Conservation (phyloP, 2,329 filamentous ascomycete genomes). For the Aureobasidium leucospermi region DNA sequence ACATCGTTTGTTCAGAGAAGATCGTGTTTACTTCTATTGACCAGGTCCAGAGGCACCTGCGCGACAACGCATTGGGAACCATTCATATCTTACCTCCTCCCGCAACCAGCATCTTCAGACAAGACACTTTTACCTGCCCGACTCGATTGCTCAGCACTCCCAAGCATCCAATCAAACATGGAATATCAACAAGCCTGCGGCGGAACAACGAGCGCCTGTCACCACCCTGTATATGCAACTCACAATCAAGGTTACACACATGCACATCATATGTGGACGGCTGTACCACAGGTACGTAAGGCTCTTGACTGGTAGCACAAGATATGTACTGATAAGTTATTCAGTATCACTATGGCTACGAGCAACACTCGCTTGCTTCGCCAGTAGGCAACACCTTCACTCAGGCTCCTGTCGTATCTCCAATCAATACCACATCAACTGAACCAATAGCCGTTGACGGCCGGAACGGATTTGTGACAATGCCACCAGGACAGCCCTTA, state of each 20-base stretch:
- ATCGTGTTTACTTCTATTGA: neutral
- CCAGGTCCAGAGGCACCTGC: neutral
- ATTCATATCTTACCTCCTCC: neutral
- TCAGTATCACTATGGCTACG: conserved; percentile 5
- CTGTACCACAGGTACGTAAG: neutral
- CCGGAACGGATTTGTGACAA: neutral
- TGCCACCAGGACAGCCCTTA: neutral
- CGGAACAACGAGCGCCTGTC: neutral
- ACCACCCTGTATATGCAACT: neutral
- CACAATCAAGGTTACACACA: conserved; percentile 1
- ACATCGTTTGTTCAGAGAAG: neutral
- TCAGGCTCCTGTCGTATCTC: neutral
- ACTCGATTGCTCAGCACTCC: neutral
- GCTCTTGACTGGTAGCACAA: neutral
- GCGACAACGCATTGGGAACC: neutral
- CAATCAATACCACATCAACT: neutral
- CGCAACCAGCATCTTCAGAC: neutral
- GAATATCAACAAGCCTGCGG: neutral
- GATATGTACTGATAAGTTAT: neutral
- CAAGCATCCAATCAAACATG: neutral
- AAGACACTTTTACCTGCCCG: neutral
- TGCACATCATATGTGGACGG: neutral
- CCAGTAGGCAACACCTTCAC: neutral
- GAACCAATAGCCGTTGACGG: neutral
- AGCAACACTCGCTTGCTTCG: neutral